Evolutionary conservation across 2,329 filamentous ascomycete genomes (phyloP).

Genomic region (Drechslerella dactyloides): DNA sequence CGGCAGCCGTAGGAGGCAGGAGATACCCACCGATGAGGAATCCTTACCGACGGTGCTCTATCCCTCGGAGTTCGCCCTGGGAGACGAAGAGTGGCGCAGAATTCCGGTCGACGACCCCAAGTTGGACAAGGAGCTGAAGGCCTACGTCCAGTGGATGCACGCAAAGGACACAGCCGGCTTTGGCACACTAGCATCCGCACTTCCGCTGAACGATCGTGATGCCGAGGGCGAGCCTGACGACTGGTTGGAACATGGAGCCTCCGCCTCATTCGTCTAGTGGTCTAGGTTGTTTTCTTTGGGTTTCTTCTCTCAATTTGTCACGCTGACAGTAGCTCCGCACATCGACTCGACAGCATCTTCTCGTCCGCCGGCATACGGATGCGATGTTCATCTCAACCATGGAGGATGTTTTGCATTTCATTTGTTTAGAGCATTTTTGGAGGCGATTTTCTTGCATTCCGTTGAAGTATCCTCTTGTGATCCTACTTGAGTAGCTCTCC

Average conservation of each 20-base stretch:
- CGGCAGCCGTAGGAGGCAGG: constrained; percentile 25
- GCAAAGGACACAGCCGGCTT: constrained; percentile 44
- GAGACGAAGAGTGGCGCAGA: constrained; percentile 49
- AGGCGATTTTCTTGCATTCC: too few species aligned
- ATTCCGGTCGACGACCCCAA: constrained; percentile 30
- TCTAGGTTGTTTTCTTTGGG: too few species aligned
- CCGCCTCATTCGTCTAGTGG: too few species aligned
- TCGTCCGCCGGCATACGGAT: too few species aligned
- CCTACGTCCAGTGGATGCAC: constrained; percentile 47
- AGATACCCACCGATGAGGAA: constrained; percentile 2
- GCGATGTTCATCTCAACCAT: too few species aligned
- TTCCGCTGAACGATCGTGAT: background rate
- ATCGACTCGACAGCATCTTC: too few species aligned
- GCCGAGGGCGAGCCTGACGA: background rate
- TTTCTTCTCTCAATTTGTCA: too few species aligned
- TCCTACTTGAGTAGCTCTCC: too few species aligned
- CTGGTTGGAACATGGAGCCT: background rate
- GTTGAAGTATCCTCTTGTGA: too few species aligned
- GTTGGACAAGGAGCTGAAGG: constrained; percentile 45
- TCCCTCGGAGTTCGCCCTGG: constrained; percentile 23
- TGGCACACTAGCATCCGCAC: constrained; percentile 1
- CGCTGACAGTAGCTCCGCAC: too few species aligned
- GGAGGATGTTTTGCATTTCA: too few species aligned
- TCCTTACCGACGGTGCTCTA: constrained; percentile 18
- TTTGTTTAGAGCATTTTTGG: too few species aligned